Conservation (phyloP, 441 rosid species). For the Erodium chrysanthum region DNA sequence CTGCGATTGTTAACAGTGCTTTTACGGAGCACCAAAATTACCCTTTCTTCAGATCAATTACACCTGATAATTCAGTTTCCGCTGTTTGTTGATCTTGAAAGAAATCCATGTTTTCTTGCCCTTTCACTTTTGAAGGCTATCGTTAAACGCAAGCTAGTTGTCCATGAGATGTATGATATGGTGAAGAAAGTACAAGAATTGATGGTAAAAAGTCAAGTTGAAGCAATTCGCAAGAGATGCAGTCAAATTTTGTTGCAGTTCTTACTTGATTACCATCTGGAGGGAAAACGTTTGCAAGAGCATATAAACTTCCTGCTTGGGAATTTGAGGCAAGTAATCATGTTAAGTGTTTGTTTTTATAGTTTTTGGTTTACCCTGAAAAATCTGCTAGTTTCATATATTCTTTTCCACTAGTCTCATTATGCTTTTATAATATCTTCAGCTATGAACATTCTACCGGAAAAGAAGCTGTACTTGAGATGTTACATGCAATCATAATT, state of each 20-base stretch:
- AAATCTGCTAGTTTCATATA: conserved; percentile 1
- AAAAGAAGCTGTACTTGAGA: conserved; percentile 83
- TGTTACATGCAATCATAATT: conserved; percentile 59
- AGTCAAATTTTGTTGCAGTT: conserved; percentile 69
- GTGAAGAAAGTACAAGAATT: conserved; percentile 52
- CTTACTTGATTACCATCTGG: conserved; percentile 61
- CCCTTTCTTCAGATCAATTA: conserved; percentile 67
- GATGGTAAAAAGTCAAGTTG: conserved; percentile 81
- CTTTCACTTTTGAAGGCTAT: conserved; percentile 77
- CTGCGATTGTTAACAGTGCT: conserved; percentile 73
- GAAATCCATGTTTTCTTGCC: conserved; percentile 54
- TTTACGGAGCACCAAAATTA: conserved; percentile 44
- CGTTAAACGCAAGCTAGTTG: conserved; percentile 61
- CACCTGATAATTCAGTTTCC: conserved; percentile 69
- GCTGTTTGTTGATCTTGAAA: conserved; percentile 73
- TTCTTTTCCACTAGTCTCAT: neutral
- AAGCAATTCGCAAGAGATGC: conserved; percentile 65
- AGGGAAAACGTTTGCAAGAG: conserved; percentile 52
- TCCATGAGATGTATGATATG: conserved; percentile 79
- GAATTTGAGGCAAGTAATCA: conserved; percentile 52
- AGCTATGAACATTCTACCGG: conserved; percentile 83
- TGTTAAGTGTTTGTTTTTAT: neutral
- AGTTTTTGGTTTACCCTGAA: neutral
- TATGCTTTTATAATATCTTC: conserved; percentile 20
- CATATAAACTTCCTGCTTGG: conserved; percentile 56